Evolutionary conservation across 352 stramenopile genomes (phyloP).

Genomic region (Globisporangium yorkense): DNA sequence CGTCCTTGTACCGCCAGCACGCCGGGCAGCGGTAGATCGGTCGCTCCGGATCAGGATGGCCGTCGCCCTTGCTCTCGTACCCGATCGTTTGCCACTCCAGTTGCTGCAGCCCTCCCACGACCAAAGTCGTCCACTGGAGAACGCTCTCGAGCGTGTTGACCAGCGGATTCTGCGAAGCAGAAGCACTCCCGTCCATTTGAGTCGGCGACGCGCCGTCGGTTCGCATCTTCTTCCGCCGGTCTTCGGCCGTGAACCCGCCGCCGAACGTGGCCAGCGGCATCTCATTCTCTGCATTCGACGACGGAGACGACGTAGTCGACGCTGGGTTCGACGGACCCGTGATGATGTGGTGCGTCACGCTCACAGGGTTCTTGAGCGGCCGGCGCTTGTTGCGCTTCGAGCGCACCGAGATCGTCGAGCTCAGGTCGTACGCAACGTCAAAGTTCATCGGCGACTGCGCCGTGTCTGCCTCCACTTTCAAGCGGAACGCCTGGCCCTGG

Average conservation of each 20-base stretch:
- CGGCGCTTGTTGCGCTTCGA: slow-evolving; percentile 94
- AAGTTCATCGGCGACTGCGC: slow-evolving; percentile 82
- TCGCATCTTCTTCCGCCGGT: slow-evolving; percentile 68
- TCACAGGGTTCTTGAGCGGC: slow-evolving; percentile 36
- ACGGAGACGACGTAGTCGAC: slow-evolving; percentile 61
- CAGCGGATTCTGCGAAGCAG: slow-evolving; percentile 30
- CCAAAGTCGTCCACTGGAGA: slow-evolving; percentile 59
- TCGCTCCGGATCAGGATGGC: slow-evolving; percentile 57
- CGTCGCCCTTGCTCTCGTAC: slow-evolving; percentile 73
- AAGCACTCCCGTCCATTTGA: slow-evolving; percentile 15
- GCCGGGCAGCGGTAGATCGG: slow-evolving; percentile 79
- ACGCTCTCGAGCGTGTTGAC: slow-evolving; percentile 72
- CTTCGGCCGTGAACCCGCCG: slow-evolving; percentile 47
- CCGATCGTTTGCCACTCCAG: slow-evolving; percentile 79
- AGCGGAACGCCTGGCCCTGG: slow-evolving; percentile 91
- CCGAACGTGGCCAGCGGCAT: slow-evolving; percentile 41
- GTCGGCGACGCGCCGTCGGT: slow-evolving; percentile 17
- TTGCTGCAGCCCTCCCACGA: slow-evolving; percentile 73
- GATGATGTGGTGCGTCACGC: slow-evolving; percentile 74
- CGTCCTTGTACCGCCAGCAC: slow-evolving; percentile 81
- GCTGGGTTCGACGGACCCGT: slow-evolving; percentile 55
- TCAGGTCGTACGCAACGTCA: slow-evolving; percentile 89
- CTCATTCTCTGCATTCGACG: slow-evolving; percentile 63
- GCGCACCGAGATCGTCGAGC: slow-evolving; percentile 89
- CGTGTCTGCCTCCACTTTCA: slow-evolving; percentile 90